Evolutionary conservation across 148 eudicot species (phyloP).

Genomic region (Fagopyrum esculentum): DNA sequence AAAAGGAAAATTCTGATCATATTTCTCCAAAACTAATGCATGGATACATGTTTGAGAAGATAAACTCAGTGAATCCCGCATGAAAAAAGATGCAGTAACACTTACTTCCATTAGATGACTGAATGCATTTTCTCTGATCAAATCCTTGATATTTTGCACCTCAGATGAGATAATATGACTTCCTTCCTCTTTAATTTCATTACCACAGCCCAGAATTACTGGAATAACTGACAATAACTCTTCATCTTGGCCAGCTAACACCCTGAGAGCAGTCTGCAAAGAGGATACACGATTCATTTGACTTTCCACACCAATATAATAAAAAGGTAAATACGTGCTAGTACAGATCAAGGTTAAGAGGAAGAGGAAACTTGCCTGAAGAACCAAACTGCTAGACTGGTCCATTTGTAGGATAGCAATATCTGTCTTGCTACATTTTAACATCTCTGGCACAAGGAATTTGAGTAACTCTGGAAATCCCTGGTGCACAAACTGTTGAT

Average conservation of each 20-base stretch:
- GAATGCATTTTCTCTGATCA: conserved; percentile 72
- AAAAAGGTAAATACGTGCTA: background rate
- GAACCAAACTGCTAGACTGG: conserved; percentile 79
- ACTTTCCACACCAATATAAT: background rate
- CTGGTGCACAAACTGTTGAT: conserved; percentile 27
- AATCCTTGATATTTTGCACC: conserved; percentile 40
- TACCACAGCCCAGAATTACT: conserved; percentile 57
- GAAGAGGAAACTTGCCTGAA: conserved; percentile 58
- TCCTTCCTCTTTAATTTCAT: conserved; percentile 35
- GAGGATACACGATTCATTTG: background rate
- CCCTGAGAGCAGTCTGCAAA: conserved; percentile 72
- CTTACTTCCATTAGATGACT: conserved; percentile 96
- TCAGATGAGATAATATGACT: conserved; percentile 28
- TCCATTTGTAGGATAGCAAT: conserved; percentile 53
- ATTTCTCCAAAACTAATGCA: background rate
- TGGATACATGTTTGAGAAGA: background rate
- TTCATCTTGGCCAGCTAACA: conserved; percentile 59
- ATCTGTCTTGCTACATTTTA: conserved; percentile 44
- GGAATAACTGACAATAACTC: conserved; percentile 51
- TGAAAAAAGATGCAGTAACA: background rate
- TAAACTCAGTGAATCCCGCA: background rate
- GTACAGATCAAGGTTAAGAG: conserved; percentile 3
- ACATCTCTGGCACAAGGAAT: conserved; percentile 56
- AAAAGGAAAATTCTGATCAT: too few species aligned
- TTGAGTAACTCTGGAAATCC: conserved; percentile 73